Evolutionary conservation across 2,329 filamentous ascomycete genomes (phyloP), one percentile per base, ranked within the genome.

Genomic region (Paramyrothecium sp.): DNA sequence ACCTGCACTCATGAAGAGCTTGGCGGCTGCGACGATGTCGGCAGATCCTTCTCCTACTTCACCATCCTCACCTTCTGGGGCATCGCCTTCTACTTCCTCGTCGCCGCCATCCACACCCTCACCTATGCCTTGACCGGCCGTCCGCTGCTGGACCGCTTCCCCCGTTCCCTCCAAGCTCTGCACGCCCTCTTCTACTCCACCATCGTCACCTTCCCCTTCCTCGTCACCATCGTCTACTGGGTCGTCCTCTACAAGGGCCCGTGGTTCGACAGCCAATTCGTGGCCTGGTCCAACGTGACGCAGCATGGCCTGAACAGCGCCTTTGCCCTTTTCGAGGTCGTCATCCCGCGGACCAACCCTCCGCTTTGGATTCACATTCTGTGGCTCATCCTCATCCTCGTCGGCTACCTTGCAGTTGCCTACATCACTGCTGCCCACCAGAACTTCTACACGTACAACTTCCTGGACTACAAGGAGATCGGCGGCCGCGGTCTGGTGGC

Each of bases 41-140:
- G 78, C 54, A 73, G 78, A 50, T 82, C 81, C 50, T 95, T 96
- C 77, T 91, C 87, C 65, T 96, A 86, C 79, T 96, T 96, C 78
- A 96, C 92, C 26, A 80, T 87, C 67, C 78, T 95, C 58, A 91
- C 89, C 11, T 95, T 89, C 80, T 95, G 90, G 90, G 90, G 90
- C 2, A 75, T 94, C 38, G 87, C 84, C 22, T 94, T 93, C 75
- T 96, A 96, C 79, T 88, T 89, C 70, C 78, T 87, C 56, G 76
- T 88, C 66, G 80, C 89, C 2, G 80, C 88, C 19, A 60, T 85
- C 19, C 91, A 96, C 76, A 92, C 89, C 7, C 75, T 85, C 54
- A 81, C 80, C 51, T 95, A 94, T 75, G 81, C 83, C 13, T 73
- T 75, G 47, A 75, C 74, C 26, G 80, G 82, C 49, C 68, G 71